Evolutionary conservation across 257 asterid species (phyloP), one percentile per base, ranked within the genome.

Genomic region (Hygrophila difformis): DNA sequence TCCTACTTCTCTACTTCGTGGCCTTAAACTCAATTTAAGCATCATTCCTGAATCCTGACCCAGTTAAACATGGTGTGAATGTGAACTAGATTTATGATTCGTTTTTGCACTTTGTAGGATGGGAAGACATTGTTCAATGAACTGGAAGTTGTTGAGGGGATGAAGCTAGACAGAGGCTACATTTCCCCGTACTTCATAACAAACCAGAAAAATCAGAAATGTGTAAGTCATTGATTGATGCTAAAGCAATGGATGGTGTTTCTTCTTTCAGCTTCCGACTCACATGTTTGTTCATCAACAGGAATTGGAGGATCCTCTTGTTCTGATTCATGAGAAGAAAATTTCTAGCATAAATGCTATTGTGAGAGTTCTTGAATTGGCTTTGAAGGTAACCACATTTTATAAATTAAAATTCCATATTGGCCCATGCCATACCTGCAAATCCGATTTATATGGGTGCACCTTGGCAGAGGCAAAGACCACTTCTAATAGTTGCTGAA

Each of bases 131-230:
- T 91, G 64, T 71, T 57, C 51, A 80, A 91, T 63, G 96, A 91
- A 62, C 56, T 89, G 77, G 98, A 82, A 66, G 98, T 89, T 45
- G 96, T 89, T 17, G 98, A 89, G 66, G 98, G 98, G 23, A 89
- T 89, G 98, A 89, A 89, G 69, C 59, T 89, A 26, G 96, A 85
- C 59, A 67, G 98, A 56, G 98, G 98, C 37, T 85, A 82, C 47
- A 85, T 89, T 39, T 89, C 98, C 10, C 98, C 98, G 0, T 89
- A 89, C 57, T 89, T 89, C 75, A 79, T 89, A 54, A 89, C 98
- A 35, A 82, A 89, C 62, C 76, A 65, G 54, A 89, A 89, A 70
- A 89, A 67, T 39, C 98, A 89, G 84, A 85, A 89, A 79, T 89
- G 98, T 53, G 96, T 85, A 75, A 65, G 96, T 56, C 37, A 33